Evolutionary conservation across 192 early-diverging fungal species (phyloP).

Genomic region (Rhizophagus clarus): DNA sequence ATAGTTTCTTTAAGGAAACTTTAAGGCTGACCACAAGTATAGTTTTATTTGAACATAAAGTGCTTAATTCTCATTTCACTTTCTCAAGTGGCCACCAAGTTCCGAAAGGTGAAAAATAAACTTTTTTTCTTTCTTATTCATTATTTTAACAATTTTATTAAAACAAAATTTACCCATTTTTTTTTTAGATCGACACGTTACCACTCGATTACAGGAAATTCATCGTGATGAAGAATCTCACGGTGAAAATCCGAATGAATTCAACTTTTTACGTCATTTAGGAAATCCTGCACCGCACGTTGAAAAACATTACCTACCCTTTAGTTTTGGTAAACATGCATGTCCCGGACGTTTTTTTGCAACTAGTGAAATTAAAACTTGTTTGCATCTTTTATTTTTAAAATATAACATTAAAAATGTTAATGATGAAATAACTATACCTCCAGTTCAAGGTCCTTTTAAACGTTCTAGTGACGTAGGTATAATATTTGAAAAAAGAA

Average conservation of each 20-base stretch:
- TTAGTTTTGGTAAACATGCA: constrained; percentile 20
- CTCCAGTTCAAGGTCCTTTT: neutral
- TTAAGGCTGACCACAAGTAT: neutral
- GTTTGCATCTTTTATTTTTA: neutral
- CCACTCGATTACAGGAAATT: neutral
- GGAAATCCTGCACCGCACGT: neutral
- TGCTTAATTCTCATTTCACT: neutral
- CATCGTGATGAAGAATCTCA: neutral
- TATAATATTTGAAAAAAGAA: neutral
- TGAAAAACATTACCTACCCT: neutral
- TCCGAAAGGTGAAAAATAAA: constrained; percentile 1
- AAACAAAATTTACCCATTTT: neutral
- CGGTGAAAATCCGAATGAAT: neutral
- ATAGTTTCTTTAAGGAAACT: constrained; percentile 11
- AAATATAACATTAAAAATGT: constrained; percentile 9
- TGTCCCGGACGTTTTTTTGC: constrained; percentile 12
- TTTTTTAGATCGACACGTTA: neutral
- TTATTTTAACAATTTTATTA: neutral
- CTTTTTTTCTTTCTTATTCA: too few relatives aligned
- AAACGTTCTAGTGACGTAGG: neutral
- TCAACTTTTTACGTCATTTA: neutral
- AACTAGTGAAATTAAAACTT: neutral
- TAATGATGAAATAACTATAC: neutral
- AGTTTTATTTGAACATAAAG: neutral
- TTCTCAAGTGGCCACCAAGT: constrained; percentile 10